These are phyloP conservation scores for Neurospora africana DNA, from an alignment of 495 filamentous ascomycete species.

Conservation along the genomic window DNA sequence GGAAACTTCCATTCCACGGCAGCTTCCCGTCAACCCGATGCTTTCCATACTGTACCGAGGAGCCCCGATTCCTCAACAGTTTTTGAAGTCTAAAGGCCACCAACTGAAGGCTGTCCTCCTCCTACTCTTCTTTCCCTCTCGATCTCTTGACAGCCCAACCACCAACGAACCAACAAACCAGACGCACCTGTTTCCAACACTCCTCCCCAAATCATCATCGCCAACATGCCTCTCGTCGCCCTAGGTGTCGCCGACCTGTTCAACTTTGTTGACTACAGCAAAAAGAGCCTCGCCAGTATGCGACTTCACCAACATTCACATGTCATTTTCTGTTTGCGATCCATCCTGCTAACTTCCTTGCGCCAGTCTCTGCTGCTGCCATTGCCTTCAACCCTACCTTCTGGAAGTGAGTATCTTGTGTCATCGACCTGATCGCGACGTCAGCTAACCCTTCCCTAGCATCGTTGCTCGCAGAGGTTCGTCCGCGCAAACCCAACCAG, in stretches of 20 bases:
- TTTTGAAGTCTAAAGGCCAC: not conserved
- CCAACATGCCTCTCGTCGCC: not conserved
- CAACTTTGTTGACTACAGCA: conserved; percentile 50
- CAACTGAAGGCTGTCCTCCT: not conserved
- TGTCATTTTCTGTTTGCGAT: not conserved
- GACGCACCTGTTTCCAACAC: not conserved
- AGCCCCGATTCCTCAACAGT: not conserved
- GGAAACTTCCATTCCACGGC: not conserved
- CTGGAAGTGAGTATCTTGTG: conserved; percentile 53
- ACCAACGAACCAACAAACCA: not conserved
- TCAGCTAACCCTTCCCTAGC: conserved; percentile 22
- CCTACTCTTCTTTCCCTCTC: not conserved
- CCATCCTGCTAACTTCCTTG: conserved; percentile 4
- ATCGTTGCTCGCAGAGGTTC: conserved; percentile 59
- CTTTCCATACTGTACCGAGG: not conserved
- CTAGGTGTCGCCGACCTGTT: conserved; percentile 21
- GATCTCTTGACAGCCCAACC: not conserved
- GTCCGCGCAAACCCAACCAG: conserved; percentile 4
- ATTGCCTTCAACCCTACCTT: conserved; percentile 72
- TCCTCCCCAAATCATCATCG: not conserved
- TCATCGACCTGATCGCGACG: conserved; percentile 1
- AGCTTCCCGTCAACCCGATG: not conserved
- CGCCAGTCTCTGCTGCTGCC: conserved; percentile 50
- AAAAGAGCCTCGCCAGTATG: conserved; percentile 53
- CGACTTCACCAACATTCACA: conserved; percentile 4